Base-by-base conservation (phyloP, 1,284 basidiomycete genomes). In the Coniferiporia weirii region DNA sequence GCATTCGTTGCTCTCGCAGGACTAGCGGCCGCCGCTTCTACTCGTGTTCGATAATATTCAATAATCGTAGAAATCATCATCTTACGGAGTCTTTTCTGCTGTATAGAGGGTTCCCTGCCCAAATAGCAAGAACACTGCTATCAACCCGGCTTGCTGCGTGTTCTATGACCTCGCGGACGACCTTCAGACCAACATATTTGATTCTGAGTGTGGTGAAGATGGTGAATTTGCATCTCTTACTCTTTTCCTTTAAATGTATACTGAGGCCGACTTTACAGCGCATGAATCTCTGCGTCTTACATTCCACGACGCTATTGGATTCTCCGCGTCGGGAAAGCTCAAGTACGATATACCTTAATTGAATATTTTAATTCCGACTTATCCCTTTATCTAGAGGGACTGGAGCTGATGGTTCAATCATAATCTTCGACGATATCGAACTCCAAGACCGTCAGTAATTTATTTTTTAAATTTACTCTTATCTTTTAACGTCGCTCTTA, bases 281-380 rank as follows among this genome's bases (percentile, higher is more conserved):
- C 66, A 67, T 52, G 65, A 66, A 34, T 35, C 60, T 22, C 61
- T 67, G 1, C 66, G 65, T 54, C 58, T 67, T 3, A 66, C 63
- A 9, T 67, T 67, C 66, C 65, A 68, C 57, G 66, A 68, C 49
- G 67, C 67, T 43, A 68, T 68, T 48, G 67, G 65, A 1, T 66
- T 67, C 59, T 66, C 64, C 5, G 3, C 22, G 27, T 49, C 61
- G 5, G 63, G 64, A 36, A 51, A 52, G n/a, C 44, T 58, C 12
- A 32, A 50, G 49, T 50, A 20, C n/a, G 49, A 6, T 7, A 5
- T 12, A 3, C 9, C 27, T 17, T 19, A 20, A 40, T 2, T 40
- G 15, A 40, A 4, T 3, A n/a, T 46, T 20, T 6, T n/a, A 1
- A 51, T 22, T 50, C 22, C 2, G 9, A 50, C 27, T 32, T 50